Percentiles rank a stretch among this genome's conserved stretches.
phyloP scores from a whole-genome alignment of 345 rosid genomes.

The Salix dunnii region DNA sequence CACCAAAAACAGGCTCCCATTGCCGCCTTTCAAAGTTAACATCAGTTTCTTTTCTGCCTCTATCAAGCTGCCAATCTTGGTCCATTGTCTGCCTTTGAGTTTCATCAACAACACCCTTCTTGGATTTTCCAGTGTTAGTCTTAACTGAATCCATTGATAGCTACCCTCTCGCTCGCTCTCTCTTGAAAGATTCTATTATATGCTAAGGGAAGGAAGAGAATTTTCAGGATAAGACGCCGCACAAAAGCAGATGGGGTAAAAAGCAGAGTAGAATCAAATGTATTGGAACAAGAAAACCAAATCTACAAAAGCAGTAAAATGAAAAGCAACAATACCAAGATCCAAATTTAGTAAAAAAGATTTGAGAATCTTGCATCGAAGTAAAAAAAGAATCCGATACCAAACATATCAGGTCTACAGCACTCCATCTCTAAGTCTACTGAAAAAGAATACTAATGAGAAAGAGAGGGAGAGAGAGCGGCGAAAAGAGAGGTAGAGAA shows the following conservation, averaged over 20 bases:
- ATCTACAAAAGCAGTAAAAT: neutral
- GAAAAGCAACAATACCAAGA: constrained; percentile 17
- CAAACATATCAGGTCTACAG: constrained; percentile 19
- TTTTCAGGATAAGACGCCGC: constrained; percentile 15
- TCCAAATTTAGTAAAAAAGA: constrained; percentile 31
- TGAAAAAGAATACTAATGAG: neutral
- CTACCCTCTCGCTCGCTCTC: constrained; percentile 36
- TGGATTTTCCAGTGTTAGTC: constrained; percentile 47
- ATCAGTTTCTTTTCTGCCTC: constrained; percentile 25
- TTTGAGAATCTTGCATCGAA: constrained; percentile 27
- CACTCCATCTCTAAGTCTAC: constrained; percentile 20
- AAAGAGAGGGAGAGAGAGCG: constrained; percentile 38
- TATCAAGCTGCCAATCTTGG: constrained; percentile 41
- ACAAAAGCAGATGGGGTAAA: neutral
- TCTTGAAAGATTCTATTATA: neutral
- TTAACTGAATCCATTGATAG: constrained; percentile 41
- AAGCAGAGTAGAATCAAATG: constrained; percentile 29
- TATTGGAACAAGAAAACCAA: neutral
- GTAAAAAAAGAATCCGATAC: constrained; percentile 51
- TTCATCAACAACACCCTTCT: constrained; percentile 37
- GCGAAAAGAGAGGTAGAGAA: neutral
- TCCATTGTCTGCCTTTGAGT: constrained; percentile 24
- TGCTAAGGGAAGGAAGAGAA: constrained; percentile 3
- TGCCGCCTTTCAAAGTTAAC: constrained; percentile 36
- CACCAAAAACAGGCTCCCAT: constrained; percentile 54